Evolutionary conservation across 1,284 basidiomycete species (phyloP).

Genomic region (Schizopora paradoxa): DNA sequence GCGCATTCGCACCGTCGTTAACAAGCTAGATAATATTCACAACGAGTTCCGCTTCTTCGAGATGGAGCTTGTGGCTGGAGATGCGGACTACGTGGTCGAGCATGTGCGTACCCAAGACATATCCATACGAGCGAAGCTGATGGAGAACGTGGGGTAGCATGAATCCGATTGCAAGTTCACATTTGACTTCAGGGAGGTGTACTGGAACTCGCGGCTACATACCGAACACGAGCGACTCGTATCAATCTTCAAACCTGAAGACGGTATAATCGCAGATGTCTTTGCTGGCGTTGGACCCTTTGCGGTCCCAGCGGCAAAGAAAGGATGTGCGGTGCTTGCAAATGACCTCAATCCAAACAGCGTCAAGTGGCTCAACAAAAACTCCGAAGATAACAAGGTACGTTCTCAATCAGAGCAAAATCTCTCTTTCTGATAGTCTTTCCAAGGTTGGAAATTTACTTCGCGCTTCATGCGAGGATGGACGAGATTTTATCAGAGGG

Average conservation of each 20-base stretch:
- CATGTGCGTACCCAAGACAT: constrained; percentile 51
- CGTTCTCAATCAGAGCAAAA: constrained; percentile 19
- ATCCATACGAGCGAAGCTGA: background rate
- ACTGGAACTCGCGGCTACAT: constrained; percentile 96
- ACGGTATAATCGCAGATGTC: constrained; percentile 82
- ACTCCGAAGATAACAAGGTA: constrained; percentile 73
- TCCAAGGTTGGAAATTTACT: constrained; percentile 66
- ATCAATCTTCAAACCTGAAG: constrained; percentile 56
- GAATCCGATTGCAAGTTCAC: constrained; percentile 84
- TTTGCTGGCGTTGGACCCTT: constrained; percentile 99
- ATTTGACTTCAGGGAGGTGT: constrained; percentile 94
- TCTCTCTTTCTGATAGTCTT: constrained; percentile 1
- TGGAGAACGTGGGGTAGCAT: constrained; percentile 39
- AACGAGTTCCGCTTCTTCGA: constrained; percentile 89
- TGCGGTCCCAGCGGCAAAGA: constrained; percentile 87
- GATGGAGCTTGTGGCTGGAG: constrained; percentile 96
- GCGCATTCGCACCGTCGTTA: constrained; percentile 84
- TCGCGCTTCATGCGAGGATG: constrained; percentile 74
- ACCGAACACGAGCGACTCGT: constrained; percentile 89
- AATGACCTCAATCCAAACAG: constrained; percentile 95
- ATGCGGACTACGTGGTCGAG: constrained; percentile 78
- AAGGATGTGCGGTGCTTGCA: constrained; percentile 82
- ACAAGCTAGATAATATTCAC: constrained; percentile 89
- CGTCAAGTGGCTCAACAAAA: constrained; percentile 71
- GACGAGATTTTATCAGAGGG: constrained; percentile 73